Conservation (phyloP, 2,329 filamentous ascomycete species). For the Penicillium sp. region DNA sequence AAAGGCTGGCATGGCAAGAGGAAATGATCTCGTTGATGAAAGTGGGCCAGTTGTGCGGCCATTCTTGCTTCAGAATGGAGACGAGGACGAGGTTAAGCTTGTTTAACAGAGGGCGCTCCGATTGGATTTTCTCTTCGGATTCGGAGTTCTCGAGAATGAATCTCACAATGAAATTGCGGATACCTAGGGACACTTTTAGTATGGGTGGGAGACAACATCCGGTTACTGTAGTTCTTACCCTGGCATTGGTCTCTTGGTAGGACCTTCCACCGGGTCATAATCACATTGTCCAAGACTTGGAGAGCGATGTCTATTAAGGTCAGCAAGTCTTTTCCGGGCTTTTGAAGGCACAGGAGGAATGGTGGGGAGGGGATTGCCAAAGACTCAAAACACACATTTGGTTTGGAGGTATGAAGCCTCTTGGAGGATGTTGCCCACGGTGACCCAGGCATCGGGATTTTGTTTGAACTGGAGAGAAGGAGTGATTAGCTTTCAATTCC, state of each 20-base stretch:
- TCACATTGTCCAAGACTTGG: slow-evolving; percentile 96
- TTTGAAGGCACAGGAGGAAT: background rate
- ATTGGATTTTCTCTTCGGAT: slow-evolving; percentile 81
- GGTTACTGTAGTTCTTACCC: slow-evolving; percentile 51
- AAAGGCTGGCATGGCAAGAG: slow-evolving; percentile 89
- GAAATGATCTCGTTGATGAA: slow-evolving; percentile 99
- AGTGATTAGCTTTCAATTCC: background rate
- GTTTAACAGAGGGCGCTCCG: slow-evolving; percentile 87
- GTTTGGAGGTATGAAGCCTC: slow-evolving; percentile 92
- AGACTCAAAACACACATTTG: slow-evolving; percentile 67
- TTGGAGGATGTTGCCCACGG: slow-evolving; percentile 95
- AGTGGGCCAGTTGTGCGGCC: slow-evolving; percentile 99
- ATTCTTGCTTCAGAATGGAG: slow-evolving; percentile 97
- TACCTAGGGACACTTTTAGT: slow-evolving; percentile 59
- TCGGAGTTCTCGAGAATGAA: slow-evolving; percentile 94
- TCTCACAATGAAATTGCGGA: slow-evolving; percentile 98
- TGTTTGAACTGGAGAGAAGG: slow-evolving; percentile 80
- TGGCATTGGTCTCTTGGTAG: slow-evolving; percentile 93
- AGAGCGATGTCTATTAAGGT: slow-evolving; percentile 72
- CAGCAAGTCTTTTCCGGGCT: slow-evolving; percentile 23
- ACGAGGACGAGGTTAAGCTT: slow-evolving; percentile 98
- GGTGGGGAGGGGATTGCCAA: background rate
- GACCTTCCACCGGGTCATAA: slow-evolving; percentile 98
- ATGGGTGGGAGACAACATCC: background rate
- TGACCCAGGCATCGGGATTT: slow-evolving; percentile 95